phyloP scores from a whole-genome alignment of 257 asterid genomes.

The Solanum virginianum region DNA sequence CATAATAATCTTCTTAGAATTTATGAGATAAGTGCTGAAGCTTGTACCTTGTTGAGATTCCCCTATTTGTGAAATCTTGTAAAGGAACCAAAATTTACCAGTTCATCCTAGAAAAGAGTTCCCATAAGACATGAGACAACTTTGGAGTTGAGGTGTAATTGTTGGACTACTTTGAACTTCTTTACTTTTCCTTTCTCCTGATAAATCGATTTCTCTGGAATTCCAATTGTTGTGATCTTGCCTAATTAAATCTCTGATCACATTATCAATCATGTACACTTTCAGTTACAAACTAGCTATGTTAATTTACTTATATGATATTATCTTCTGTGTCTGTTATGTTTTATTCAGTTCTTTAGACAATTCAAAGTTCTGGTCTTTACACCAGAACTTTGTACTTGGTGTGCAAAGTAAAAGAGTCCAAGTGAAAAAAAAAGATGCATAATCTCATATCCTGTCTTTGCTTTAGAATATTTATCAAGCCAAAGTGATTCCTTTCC shows the following conservation, averaged over 20 bases:
- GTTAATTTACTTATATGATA: background rate
- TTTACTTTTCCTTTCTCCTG: background rate
- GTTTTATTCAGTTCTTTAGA: background rate
- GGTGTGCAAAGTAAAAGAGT: too few relatives aligned
- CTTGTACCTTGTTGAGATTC: background rate
- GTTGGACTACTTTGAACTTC: background rate
- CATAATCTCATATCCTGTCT: background rate
- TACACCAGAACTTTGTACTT: too few relatives aligned
- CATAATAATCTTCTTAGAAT: background rate
- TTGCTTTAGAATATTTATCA: background rate
- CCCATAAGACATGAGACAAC: background rate
- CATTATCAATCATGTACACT: background rate
- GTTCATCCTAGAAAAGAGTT: background rate
- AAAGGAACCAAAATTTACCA: background rate
- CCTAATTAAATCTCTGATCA: background rate
- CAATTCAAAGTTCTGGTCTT: background rate
- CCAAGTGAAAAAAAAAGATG: background rate
- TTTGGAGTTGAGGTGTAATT: background rate
- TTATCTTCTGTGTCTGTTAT: background rate
- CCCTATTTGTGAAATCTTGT: background rate
- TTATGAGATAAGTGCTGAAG: constrained; percentile 5
- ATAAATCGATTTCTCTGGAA: background rate
- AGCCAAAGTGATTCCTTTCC: constrained; percentile 36
- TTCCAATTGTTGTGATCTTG: background rate
- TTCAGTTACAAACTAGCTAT: background rate